phyloP scores from a whole-genome alignment of 2,329 filamentous ascomycete species.

The Karstenula rhodostoma region DNA sequence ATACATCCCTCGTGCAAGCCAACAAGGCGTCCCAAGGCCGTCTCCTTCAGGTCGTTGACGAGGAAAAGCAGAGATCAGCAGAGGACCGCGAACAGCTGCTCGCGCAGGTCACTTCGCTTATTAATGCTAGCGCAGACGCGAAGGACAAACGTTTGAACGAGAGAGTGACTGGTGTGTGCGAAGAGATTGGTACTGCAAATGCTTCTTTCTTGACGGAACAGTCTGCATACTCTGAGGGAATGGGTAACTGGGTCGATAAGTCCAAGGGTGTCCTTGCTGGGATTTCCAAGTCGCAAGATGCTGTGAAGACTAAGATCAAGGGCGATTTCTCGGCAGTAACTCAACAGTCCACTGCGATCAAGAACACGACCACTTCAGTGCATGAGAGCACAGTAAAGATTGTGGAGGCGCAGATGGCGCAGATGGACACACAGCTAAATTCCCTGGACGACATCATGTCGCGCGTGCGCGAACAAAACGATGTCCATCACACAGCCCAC shows the following conservation, averaged over 20 bases:
- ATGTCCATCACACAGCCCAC: conserved; percentile 76
- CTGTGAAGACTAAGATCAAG: conserved; percentile 81
- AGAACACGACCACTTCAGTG: conserved; percentile 82
- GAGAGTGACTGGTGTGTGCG: conserved; percentile 69
- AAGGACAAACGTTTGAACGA: conserved; percentile 76
- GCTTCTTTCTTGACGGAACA: conserved; percentile 71
- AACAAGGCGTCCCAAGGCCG: conserved; percentile 71
- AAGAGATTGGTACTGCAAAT: conserved; percentile 71
- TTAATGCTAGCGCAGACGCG: conserved; percentile 75
- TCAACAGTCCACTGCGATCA: conserved; percentile 82
- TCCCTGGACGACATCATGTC: conserved; percentile 90
- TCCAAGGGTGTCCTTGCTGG: conserved; percentile 75
- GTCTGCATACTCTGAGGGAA: conserved; percentile 71
- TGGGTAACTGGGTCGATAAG: conserved; percentile 76
- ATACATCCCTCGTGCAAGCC: conserved; percentile 71
- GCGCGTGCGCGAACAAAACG: conserved; percentile 81
- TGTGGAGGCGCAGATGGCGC: conserved; percentile 86
- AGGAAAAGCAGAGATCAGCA: conserved; percentile 77
- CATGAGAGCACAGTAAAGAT: conserved; percentile 90
- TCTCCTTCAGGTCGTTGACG: conserved; percentile 74
- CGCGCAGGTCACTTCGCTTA: conserved; percentile 76
- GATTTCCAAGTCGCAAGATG: conserved; percentile 76
- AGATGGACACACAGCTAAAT: conserved; percentile 87
- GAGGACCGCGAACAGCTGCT: conserved; percentile 78
- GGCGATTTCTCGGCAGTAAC: conserved; percentile 88